phyloP scores from a whole-genome alignment of 176 grass and related monocot genomes.

The Elymus sibiricus region DNA sequence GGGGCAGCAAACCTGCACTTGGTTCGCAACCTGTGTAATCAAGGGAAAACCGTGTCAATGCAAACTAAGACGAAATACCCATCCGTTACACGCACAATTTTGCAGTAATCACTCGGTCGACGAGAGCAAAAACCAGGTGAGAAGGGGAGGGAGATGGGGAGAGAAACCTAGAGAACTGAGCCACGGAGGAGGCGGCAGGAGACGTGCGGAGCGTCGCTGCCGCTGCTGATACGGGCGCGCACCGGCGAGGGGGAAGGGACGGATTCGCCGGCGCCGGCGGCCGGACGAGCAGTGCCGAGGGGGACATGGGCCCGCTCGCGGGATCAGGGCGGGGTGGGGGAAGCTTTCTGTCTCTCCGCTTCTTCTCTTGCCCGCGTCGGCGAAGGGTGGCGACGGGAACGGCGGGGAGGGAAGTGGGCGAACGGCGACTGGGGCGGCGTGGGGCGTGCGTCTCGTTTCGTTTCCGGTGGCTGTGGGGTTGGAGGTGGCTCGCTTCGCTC shows the following conservation, averaged over 20 bases:
- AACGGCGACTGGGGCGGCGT: neutral
- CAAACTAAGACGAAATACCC: neutral
- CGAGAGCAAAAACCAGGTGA: neutral
- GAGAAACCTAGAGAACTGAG: constrained; percentile 27
- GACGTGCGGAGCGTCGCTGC: neutral
- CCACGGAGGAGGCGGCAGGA: neutral
- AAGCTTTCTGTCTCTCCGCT: neutral
- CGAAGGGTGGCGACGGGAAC: neutral
- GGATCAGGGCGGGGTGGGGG: neutral
- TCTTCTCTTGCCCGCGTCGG: neutral
- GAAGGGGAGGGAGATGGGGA: neutral
- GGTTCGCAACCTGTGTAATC: constrained; percentile 38
- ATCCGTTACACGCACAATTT: neutral
- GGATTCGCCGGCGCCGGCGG: constrained; percentile 26
- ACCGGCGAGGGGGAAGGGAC: constrained; percentile 10
- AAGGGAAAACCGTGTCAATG: constrained; percentile 7
- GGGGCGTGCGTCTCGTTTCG: neutral
- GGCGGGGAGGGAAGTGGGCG: neutral
- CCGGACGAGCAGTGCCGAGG: constrained; percentile 41
- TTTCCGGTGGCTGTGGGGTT: constrained; percentile 13
- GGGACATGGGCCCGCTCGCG: constrained; percentile 24
- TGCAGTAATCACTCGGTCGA: neutral
- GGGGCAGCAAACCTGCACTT: constrained; percentile 58
- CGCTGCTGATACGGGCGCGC: neutral
- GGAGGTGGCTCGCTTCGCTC: neutral